phyloP scores from a whole-genome alignment of 805 yeast species.

The Yamadazyma sp. region DNA sequence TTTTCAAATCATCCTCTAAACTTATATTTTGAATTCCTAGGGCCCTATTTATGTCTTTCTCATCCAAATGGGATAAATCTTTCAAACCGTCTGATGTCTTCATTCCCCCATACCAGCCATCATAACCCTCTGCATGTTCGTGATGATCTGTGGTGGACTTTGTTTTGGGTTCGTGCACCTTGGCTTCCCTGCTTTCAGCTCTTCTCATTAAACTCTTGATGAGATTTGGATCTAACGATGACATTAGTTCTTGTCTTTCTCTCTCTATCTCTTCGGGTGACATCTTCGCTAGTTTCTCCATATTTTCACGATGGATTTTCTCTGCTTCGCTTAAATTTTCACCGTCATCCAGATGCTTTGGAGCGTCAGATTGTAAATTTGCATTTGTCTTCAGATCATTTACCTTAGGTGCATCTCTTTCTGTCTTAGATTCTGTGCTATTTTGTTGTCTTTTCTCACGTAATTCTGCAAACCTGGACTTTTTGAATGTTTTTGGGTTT shows the following conservation, averaged over 20 bases:
- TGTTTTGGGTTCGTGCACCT: slow-evolving; percentile 14
- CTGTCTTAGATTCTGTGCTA: not conserved
- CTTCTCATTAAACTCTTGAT: slow-evolving; percentile 56
- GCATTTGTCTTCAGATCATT: not conserved
- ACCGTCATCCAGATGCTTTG: not conserved
- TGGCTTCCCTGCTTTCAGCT: slow-evolving; percentile 44
- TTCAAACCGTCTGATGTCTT: slow-evolving; percentile 31
- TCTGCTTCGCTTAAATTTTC: slow-evolving; percentile 56
- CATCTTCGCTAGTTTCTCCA: slow-evolving; percentile 60
- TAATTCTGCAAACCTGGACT: slow-evolving; percentile 1
- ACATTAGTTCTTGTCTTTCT: slow-evolving; percentile 65
- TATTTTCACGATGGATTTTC: slow-evolving; percentile 73
- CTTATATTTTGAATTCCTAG: slow-evolving; percentile 23
- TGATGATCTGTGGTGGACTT: slow-evolving; percentile 22
- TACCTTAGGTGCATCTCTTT: not conserved
- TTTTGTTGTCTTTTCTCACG: not conserved
- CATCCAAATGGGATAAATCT: slow-evolving; percentile 31
- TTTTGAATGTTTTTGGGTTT: slow-evolving; percentile 33
- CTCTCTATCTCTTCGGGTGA: slow-evolving; percentile 58
- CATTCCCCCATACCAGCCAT: slow-evolving; percentile 42
- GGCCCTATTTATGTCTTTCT: slow-evolving; percentile 35
- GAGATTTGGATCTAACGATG: slow-evolving; percentile 66
- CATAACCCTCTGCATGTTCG: slow-evolving; percentile 39
- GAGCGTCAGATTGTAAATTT: not conserved
- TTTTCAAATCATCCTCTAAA: not conserved